phyloP scores from a whole-genome alignment of 2,329 filamentous ascomycete species.

The Clarireedia paspali region DNA sequence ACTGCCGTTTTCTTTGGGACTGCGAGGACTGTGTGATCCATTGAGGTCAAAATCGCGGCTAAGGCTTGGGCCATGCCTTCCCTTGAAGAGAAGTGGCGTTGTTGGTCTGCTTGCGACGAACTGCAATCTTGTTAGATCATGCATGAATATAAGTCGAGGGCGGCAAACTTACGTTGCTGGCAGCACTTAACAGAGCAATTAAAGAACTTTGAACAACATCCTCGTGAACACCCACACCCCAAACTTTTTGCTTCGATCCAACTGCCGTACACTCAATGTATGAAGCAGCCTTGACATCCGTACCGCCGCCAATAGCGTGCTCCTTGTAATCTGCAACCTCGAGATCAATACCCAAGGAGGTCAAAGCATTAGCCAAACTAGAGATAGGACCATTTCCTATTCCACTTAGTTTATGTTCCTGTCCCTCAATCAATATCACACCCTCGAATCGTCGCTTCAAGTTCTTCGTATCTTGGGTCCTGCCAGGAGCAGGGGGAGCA shows the following conservation, averaged over 20 bases:
- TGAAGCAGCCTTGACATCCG: conserved; percentile 84
- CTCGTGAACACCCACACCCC: conserved; percentile 87
- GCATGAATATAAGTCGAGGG: conserved; percentile 76
- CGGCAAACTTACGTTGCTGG: conserved; percentile 75
- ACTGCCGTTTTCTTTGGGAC: conserved; percentile 15
- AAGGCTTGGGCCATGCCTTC: conserved; percentile 40
- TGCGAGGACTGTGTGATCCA: conserved; percentile 7
- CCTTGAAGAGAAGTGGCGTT: conserved; percentile 58
- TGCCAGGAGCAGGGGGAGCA: conserved; percentile 57
- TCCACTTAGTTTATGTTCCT: conserved; percentile 71
- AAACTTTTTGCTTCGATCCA: conserved; percentile 64
- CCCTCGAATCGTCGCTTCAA: conserved; percentile 78
- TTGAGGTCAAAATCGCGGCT: conserved; percentile 33
- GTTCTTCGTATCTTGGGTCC: conserved; percentile 69
- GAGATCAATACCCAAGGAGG: conserved; percentile 70
- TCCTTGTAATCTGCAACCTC: conserved; percentile 96
- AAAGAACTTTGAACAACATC: conserved; percentile 88
- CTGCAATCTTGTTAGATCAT: conserved; percentile 73
- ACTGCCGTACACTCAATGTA: conserved; percentile 82
- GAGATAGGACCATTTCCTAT: conserved; percentile 88
- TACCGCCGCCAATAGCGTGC: conserved; percentile 77
- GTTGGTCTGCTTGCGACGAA: conserved; percentile 64
- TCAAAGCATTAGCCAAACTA: conserved; percentile 74
- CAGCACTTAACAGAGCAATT: conserved; percentile 76
- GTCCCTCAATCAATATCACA: conserved; percentile 72